A percentile compares a stretch with the other conserved stretches of the same genome.
These are phyloP conservation scores for Marvania coccoides DNA, from an alignment of 139 green algal genomes.

Conservation along the genomic window DNA sequence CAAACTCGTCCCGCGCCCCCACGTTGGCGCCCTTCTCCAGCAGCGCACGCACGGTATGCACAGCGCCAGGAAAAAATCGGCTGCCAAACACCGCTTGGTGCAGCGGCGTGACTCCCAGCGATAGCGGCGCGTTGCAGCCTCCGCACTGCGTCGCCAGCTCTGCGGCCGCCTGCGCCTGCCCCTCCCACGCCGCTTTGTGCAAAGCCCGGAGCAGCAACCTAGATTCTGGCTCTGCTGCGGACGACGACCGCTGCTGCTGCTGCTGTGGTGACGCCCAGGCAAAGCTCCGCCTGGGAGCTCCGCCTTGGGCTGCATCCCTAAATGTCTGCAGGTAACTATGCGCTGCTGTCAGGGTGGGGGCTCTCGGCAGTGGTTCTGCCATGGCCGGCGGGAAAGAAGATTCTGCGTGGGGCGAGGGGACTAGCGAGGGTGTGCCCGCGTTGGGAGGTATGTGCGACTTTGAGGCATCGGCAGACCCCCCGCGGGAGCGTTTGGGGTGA, in stretches of 20 bases:
- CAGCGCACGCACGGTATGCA: neutral
- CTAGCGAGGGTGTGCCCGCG: no score
- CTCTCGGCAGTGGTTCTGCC: no score
- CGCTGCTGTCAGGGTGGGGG: neutral
- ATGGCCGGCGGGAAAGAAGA: no score
- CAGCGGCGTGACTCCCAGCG: neutral
- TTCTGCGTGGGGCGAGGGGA: no score
- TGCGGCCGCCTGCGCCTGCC: neutral
- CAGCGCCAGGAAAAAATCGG: no score
- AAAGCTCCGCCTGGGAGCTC: no score
- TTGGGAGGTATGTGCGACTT: no score
- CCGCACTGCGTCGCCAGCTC: neutral
- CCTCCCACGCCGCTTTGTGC: neutral
- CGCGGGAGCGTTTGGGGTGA: neutral
- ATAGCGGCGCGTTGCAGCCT: neutral
- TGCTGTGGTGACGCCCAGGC: no score
- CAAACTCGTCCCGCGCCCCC: neutral
- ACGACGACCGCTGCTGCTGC: no score
- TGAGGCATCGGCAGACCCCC: no score
- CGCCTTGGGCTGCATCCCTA: no score
- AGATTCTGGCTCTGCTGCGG: neutral
- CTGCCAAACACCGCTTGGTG: neutral
- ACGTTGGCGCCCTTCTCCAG: neutral
- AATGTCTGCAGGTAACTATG: neutral
- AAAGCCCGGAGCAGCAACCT: neutral